A percentile compares a stretch with the other conserved stretches of the same genome.
Evolutionary conservation across 2,329 filamentous ascomycete species (phyloP).

Genomic region (Xylariaceae sp.): DNA sequence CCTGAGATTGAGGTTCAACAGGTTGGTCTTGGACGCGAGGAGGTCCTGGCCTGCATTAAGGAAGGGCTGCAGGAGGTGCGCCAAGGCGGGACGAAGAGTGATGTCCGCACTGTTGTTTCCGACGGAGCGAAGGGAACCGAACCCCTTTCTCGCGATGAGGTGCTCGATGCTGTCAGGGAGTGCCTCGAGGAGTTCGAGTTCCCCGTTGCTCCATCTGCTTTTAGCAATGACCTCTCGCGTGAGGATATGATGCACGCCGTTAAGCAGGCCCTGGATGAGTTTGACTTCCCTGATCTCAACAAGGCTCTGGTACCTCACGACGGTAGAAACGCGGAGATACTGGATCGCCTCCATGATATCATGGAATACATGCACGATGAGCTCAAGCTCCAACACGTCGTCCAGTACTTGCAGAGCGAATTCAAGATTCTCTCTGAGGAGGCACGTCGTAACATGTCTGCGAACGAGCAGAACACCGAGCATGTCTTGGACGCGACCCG

Average conservation of each 20-base stretch:
- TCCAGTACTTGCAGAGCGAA: slow-evolving; percentile 53
- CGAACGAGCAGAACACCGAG: slow-evolving; percentile 76
- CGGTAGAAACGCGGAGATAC: slow-evolving; percentile 45
- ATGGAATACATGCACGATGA: slow-evolving; percentile 55
- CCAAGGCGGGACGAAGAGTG: slow-evolving; percentile 66
- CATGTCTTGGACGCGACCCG: slow-evolving; percentile 84
- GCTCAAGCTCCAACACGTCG: slow-evolving; percentile 61
- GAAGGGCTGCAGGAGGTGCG: slow-evolving; percentile 66
- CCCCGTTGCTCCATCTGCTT: slow-evolving; percentile 54
- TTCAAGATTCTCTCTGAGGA: slow-evolving; percentile 57
- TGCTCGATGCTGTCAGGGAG: slow-evolving; percentile 76
- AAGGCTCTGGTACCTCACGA: slow-evolving; percentile 38
- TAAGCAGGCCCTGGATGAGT: slow-evolving; percentile 50
- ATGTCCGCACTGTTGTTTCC: slow-evolving; percentile 80
- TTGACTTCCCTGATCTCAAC: slow-evolving; percentile 33
- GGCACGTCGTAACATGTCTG: slow-evolving; percentile 71
- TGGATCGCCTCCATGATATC: slow-evolving; percentile 59
- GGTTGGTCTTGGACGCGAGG: slow-evolving; percentile 82
- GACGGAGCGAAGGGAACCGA: slow-evolving; percentile 70
- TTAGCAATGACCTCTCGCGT: slow-evolving; percentile 50
- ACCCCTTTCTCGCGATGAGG: slow-evolving; percentile 71
- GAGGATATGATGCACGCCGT: slow-evolving; percentile 62
- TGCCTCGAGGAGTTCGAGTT: slow-evolving; percentile 83
- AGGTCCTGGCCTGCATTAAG: slow-evolving; percentile 79
- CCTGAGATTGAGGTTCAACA: slow-evolving; percentile 88